phyloP scores from a whole-genome alignment of 2,329 filamentous ascomycete genomes.

The Trichoderma lentiforme region DNA sequence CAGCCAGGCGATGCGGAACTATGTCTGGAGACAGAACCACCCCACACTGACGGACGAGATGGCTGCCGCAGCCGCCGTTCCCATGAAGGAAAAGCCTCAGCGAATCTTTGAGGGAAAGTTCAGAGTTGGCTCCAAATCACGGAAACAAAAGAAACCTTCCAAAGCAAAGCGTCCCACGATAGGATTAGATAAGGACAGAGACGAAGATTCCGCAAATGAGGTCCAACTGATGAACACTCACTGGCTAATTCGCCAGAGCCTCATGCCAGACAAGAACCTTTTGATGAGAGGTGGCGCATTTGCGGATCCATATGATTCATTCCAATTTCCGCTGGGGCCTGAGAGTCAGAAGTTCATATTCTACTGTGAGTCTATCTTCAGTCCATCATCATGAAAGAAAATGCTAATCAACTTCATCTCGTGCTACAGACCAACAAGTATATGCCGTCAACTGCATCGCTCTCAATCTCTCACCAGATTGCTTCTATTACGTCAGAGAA shows the following conservation, averaged over 20 bases:
- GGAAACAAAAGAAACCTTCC: background rate
- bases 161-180: background rate
- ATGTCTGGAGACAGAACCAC: slow-evolving; percentile 9
- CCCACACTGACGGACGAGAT: background rate
- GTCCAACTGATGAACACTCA: background rate
- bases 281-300: background rate
- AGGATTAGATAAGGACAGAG: background rate
- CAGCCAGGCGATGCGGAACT: slow-evolving; percentile 3
- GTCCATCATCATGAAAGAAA: background rate
- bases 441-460: background rate
- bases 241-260: background rate
- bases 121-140: background rate
- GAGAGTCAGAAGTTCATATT: background rate
- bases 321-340: background rate
- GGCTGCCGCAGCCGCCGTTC: background rate
- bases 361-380: background rate
- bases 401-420: background rate
- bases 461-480: background rate
- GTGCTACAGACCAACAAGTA: background rate
- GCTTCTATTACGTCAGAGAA: background rate
- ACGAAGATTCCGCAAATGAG: background rate
- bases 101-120: background rate
- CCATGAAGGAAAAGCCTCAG: background rate
- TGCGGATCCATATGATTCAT: background rate
- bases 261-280: background rate